Evolutionary conservation across 2,329 filamentous ascomycete species (phyloP), one percentile per base, ranked within the genome.

Genomic region (Meredithiella fracta): DNA sequence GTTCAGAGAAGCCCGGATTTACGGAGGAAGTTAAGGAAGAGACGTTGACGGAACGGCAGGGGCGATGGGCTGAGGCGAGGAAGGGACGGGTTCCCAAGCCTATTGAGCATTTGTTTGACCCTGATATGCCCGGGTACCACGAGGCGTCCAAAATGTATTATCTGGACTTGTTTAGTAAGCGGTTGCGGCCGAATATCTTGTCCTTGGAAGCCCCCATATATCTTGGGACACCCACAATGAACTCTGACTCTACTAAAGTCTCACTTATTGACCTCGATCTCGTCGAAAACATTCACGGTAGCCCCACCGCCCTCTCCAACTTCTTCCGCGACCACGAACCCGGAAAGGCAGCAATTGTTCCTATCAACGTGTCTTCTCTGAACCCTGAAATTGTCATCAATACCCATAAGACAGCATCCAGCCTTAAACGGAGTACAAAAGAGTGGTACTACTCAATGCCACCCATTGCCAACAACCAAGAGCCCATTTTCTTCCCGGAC

Each of bases 241-340:
- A 80, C 61, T 77, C 76, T 11, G 47, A 69, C 64, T 62, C 73
- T 17, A 71, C 65, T 63, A 69, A 77, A 55, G 79, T 83, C 62
- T 81, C 79, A 0, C 70, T 83, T 17, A 84, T 83, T 57, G 80
- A 83, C 61, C 71, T 83, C 6, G 80, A 82, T 59, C 76, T 73
- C 1, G 81, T 78, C 17, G 67, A 83, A 5, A 70, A 74, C 47
- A 56, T 59, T 5, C 8, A n/a, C 42, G 29, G 17, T 15, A 3
- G 20, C 34, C 23, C 25, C 50, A 25, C 50, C 29, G 6, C 25
- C 55, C 1, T 11, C 34, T 3, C 37, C 22, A 15, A 22, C 17
- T 17, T 37, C 42, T 7, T 49, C 25, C 20, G 42, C 22, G 7
- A 15, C 34, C 31, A 49, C 25, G 29, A 25, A 25, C 22, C 22